Conservation (phyloP, 495 filamentous ascomycete genomes). For the Podospora appendiculata region DNA sequence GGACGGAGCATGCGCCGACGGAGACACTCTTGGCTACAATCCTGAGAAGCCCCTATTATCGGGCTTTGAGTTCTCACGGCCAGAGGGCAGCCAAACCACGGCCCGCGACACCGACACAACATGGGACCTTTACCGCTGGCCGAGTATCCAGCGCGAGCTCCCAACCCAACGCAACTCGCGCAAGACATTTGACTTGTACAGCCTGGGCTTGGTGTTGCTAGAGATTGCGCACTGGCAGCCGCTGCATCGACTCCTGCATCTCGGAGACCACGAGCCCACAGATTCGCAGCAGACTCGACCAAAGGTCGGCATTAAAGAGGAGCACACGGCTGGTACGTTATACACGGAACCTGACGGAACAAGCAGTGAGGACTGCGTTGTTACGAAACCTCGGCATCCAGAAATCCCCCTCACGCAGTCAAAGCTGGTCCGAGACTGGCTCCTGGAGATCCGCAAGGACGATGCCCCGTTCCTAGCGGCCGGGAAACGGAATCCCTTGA, state of each 20-base stretch:
- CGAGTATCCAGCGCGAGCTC: constrained; percentile 15
- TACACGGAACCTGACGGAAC: neutral
- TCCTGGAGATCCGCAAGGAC: constrained; percentile 9
- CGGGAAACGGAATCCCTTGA: constrained; percentile 10
- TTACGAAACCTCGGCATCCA: neutral
- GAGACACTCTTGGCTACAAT: constrained; percentile 1
- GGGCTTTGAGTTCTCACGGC: constrained; percentile 23
- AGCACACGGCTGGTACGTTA: too few relatives aligned
- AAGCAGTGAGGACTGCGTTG: neutral
- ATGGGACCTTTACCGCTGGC: constrained; percentile 28
- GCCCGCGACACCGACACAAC: constrained; percentile 16
- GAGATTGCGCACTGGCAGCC: constrained; percentile 47
- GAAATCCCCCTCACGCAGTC: constrained; percentile 15
- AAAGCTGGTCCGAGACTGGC: constrained; percentile 18
- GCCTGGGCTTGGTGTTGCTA: constrained; percentile 39
- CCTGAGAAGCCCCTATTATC: constrained; percentile 12
- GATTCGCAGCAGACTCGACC: neutral
- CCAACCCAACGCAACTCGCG: constrained; percentile 24
- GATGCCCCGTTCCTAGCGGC: constrained; percentile 8
- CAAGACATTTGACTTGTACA: constrained; percentile 46
- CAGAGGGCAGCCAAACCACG: constrained; percentile 18
- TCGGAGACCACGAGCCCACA: constrained; percentile 9
- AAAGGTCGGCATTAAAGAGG: neutral
- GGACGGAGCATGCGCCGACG: neutral
- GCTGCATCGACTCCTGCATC: constrained; percentile 28